Conservation (phyloP, 345 rosid genomes). For the Pistacia integerrima region DNA sequence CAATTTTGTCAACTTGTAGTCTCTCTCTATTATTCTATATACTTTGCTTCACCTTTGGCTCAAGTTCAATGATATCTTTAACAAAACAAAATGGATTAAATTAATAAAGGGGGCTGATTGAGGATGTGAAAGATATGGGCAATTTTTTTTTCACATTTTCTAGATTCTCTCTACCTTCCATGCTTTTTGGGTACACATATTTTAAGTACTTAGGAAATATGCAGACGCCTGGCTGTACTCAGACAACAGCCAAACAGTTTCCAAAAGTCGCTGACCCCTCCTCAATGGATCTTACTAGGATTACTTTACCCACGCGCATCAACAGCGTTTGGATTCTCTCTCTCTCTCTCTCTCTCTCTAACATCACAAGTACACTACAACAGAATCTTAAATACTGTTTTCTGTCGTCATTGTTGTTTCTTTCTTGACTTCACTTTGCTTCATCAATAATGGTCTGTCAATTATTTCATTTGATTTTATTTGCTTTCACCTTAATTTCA, state of each 20-base stretch:
- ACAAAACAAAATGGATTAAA: not conserved
- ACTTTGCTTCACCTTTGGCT: slow-evolving; percentile 31
- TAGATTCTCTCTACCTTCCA: slow-evolving; percentile 51
- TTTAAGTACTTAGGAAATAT: slow-evolving; percentile 13
- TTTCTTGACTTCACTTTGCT: too few species aligned
- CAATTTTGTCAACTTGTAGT: slow-evolving; percentile 49
- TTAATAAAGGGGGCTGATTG: slow-evolving; percentile 6
- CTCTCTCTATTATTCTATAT: slow-evolving; percentile 18
- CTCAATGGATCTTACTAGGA: slow-evolving; percentile 13
- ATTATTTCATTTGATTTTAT: too few species aligned
- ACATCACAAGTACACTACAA: not conserved
- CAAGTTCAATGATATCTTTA: slow-evolving; percentile 13
- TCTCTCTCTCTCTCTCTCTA: not conserved
- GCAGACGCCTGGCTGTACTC: slow-evolving; percentile 30
- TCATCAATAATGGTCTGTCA: too few species aligned
- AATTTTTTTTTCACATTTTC: slow-evolving; percentile 23
- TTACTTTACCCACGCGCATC: slow-evolving; percentile 22
- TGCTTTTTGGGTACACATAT: slow-evolving; percentile 39
- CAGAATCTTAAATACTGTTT: not conserved
- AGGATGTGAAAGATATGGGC: slow-evolving; percentile 25
- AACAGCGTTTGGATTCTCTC: not conserved
- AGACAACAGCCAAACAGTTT: slow-evolving; percentile 40
- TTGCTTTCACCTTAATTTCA: too few species aligned
- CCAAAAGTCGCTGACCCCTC: slow-evolving; percentile 30
- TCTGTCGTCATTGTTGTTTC: too few species aligned